Evolutionary conservation across 2,329 filamentous ascomycete species (phyloP), one percentile per base, ranked within the genome.

Genomic region (Nigrospora sphaerica): DNA sequence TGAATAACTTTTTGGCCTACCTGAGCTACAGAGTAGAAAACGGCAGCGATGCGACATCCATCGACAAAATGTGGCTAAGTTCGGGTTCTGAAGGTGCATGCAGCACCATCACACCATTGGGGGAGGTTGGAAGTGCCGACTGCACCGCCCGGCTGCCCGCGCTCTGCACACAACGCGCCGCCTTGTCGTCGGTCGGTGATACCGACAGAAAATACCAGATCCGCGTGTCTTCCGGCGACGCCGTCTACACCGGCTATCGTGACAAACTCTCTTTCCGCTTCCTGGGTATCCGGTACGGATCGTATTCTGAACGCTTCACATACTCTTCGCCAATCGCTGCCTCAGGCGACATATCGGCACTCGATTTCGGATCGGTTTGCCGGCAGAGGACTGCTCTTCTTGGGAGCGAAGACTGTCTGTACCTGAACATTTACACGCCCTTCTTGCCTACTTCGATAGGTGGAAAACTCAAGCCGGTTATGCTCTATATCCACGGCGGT

Each of bases 401-500:
- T 1, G 68, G 69, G 1, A 58, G 57, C 12, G 72, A 76, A 51
- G 72, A 75, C 45, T 76, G 73, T 45, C 56, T 74, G 6, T 72
- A 68, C 41, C 57, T 77, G 34, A 73, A 74, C 46, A 64, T 75
- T 17, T 71, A 64, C 59, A 71, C 69, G 4, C 61, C 64, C 2
- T 63, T 68, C 44, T 56, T 72, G 5, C 19, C 19, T 23, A 6
- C 19, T 23, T 23, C 19, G 19, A 23, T 9, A 35, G 18, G 44
- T 51, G 13, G 38, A 23, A 23, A 23, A 23, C 19, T 46, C 32
- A 46, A 42, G 12, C 35, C 36, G 23, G 31, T 3, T 46, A 10
- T 34, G 57, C 52, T 68, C 39, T 67, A 64, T 63, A 67, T 69
- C 28, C 65, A 69, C 37, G 79, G 79, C 4, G 79, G 79, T 19